phyloP scores from a whole-genome alignment of 2,329 filamentous ascomycete species.

The Fusarium kyushuense region DNA sequence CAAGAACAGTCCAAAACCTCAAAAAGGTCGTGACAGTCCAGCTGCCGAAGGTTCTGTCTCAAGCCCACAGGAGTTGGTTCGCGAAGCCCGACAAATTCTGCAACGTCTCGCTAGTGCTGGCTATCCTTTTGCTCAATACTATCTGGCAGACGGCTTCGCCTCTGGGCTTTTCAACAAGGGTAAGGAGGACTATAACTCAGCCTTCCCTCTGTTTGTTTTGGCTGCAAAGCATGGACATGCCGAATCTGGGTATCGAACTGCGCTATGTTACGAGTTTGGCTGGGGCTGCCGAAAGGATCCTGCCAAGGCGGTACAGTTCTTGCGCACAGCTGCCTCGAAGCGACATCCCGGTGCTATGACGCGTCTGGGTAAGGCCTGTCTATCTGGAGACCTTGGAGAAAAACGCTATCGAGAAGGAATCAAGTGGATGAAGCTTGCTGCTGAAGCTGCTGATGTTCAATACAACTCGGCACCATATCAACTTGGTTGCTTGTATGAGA shows the following conservation, averaged over 20 bases:
- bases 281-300: slow-evolving; percentile 95
- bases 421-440: slow-evolving; percentile 95
- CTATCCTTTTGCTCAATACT: slow-evolving; percentile 98
- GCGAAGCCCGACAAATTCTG: slow-evolving; percentile 89
- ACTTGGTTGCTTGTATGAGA: slow-evolving; percentile 87
- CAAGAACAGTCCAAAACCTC: slow-evolving; percentile 61
- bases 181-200: slow-evolving; percentile 89
- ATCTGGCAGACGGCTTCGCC: slow-evolving; percentile 92
- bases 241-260: slow-evolving; percentile 93
- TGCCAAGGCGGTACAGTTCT: slow-evolving; percentile 92
- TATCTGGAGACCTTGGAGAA: slow-evolving; percentile 88
- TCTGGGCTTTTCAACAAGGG: slow-evolving; percentile 96
- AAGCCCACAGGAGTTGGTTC: slow-evolving; percentile 76
- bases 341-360: slow-evolving; percentile 96
- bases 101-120: slow-evolving; percentile 87
- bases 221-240: slow-evolving; percentile 98
- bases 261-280: slow-evolving; percentile 96
- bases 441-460: slow-evolving; percentile 88
- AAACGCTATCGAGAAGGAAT: slow-evolving; percentile 90
- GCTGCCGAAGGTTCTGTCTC: slow-evolving; percentile 60
- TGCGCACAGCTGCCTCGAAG: slow-evolving; percentile 90
- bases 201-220: slow-evolving; percentile 91
- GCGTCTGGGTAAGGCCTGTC: slow-evolving; percentile 88
- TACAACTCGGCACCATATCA: slow-evolving; percentile 96
- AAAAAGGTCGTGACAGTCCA: slow-evolving; percentile 61